phyloP scores from a whole-genome alignment of 1,284 basidiomycete genomes.

The Sporisorium graminicola region DNA sequence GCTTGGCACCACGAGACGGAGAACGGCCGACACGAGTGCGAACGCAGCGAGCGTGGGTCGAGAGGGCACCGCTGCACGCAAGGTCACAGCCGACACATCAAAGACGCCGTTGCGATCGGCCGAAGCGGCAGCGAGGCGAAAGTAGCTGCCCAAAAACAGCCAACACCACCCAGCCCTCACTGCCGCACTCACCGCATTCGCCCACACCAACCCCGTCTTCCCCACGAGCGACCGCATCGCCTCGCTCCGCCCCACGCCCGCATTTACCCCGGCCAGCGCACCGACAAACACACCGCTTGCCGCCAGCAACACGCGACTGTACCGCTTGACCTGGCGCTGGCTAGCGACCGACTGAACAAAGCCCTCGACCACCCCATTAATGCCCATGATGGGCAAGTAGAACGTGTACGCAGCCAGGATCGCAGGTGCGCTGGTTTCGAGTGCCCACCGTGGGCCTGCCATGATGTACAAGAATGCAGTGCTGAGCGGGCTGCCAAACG shows the following conservation, averaged over 20 bases:
- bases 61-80: constrained; percentile 14
- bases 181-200: constrained; percentile 37
- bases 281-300: constrained; percentile 55
- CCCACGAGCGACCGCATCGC: background rate
- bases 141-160: constrained; percentile 28
- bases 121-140: constrained; percentile 4
- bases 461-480: constrained; percentile 54
- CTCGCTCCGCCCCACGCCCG: background rate
- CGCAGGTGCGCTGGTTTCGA: constrained; percentile 50
- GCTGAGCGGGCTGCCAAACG: constrained; percentile 58
- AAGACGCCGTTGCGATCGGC: background rate
- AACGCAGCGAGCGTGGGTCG: constrained; percentile 16
- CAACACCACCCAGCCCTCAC: constrained; percentile 46
- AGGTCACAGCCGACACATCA: background rate
- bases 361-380: constrained; percentile 66
- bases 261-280: constrained; percentile 14
- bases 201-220: constrained; percentile 44
- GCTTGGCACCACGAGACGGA: constrained; percentile 12
- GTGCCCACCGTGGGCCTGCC: constrained; percentile 62
- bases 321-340: constrained; percentile 36
- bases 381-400: constrained; percentile 65
- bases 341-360: constrained; percentile 61
- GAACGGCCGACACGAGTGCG: background rate
- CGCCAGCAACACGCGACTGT: constrained; percentile 51
- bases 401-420: constrained; percentile 60